These are phyloP conservation scores for Boletus coccyginus DNA, from an alignment of 768 basidiomycete genomes.

Conservation along the genomic window DNA sequence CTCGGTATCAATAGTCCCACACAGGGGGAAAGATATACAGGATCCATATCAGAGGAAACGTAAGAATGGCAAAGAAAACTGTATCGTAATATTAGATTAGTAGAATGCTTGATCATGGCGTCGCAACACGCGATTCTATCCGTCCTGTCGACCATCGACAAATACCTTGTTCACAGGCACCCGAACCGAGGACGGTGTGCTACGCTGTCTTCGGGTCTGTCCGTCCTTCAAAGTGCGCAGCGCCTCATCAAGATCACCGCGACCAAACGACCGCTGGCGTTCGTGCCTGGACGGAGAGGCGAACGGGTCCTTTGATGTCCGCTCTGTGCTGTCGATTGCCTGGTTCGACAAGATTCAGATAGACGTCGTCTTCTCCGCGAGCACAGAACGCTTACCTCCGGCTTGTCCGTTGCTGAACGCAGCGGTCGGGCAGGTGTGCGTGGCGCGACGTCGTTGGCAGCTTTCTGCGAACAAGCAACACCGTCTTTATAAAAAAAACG, in stretches of 20 bases:
- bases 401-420: background rate
- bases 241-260: constrained; percentile 81
- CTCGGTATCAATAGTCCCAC: background rate
- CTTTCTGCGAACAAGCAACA: constrained; percentile 48
- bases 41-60: background rate
- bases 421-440: background rate
- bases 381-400: constrained; percentile 4
- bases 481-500: background rate
- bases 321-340: constrained; percentile 41
- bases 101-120: background rate
- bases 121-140: background rate
- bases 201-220: constrained; percentile 23
- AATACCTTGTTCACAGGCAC: constrained; percentile 24
- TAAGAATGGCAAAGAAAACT: background rate
- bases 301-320: constrained; percentile 25
- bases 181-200: constrained; percentile 12
- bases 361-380: background rate
- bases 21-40: background rate
- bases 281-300: constrained; percentile 42
- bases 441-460: constrained; percentile 53
- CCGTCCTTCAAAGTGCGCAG: constrained; percentile 78
- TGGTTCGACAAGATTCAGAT: constrained; percentile 20
- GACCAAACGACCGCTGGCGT: constrained; percentile 56
- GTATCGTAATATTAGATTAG: background rate
- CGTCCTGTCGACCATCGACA: constrained; percentile 23